A percentile compares a stretch with the other conserved stretches of the same genome.
Evolutionary conservation across 2,329 filamentous ascomycete genomes (phyloP).

Genomic region (Pestalotiopsis sp.): DNA sequence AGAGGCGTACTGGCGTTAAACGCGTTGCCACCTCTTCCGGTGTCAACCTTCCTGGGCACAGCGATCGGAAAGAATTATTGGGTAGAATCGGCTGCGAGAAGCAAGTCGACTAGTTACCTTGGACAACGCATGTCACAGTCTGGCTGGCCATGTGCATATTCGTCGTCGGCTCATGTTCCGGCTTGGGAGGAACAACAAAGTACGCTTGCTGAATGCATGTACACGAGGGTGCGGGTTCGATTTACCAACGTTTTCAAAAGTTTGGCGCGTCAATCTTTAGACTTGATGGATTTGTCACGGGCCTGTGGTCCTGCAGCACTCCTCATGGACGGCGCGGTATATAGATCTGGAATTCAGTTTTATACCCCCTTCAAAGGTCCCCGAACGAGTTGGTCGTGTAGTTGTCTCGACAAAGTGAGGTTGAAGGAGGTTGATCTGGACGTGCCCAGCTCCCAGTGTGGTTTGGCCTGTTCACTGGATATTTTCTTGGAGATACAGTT

Average conservation of each 20-base stretch:
- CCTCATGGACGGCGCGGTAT: conserved; percentile 23
- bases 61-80: conserved; percentile 79
- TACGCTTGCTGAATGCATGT: conserved; percentile 3
- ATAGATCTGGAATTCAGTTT: conserved; percentile 32
- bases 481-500: no score
- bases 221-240: conserved; percentile 13
- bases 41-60: conserved; percentile 70
- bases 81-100: conserved; percentile 85
- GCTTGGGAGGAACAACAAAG: background rate
- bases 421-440: background rate
- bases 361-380: conserved; percentile 24
- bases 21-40: conserved; percentile 56
- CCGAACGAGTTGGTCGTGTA: background rate
- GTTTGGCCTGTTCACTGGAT: background rate
- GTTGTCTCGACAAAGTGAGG: background rate
- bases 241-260: conserved; percentile 19
- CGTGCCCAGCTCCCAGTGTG: no score
- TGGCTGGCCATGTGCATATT: background rate
- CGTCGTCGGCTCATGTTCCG: background rate
- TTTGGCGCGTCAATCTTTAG: conserved; percentile 23
- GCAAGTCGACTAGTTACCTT: conserved; percentile 55
- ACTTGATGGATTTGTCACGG: conserved; percentile 18
- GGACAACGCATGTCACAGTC: background rate
- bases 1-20: conserved; percentile 57
- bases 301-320: conserved; percentile 17